Conservation (phyloP, 441 rosid species). For the Populus trichocarpa region DNA sequence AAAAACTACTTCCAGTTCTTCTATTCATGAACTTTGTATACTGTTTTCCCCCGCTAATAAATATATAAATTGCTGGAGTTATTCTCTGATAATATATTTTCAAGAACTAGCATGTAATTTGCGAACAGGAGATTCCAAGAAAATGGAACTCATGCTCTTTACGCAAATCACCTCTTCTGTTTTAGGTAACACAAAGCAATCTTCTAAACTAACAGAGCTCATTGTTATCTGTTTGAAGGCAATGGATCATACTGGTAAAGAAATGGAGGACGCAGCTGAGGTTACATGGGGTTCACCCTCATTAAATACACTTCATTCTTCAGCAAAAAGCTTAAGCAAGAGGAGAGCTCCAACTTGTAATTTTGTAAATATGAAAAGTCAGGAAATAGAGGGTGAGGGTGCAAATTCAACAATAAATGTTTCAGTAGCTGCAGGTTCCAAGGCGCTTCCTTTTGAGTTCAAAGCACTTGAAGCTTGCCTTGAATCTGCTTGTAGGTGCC, state of each 20-base stretch:
- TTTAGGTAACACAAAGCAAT: background rate
- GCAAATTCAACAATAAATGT: background rate
- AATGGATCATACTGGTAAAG: background rate
- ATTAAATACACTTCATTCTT: background rate
- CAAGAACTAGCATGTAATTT: background rate
- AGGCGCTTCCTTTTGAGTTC: conserved; percentile 43
- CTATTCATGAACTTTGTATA: background rate
- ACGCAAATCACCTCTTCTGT: background rate
- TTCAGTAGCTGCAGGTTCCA: conserved; percentile 13
- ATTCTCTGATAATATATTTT: too few species aligned
- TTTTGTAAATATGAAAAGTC: background rate
- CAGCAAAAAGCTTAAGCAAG: background rate
- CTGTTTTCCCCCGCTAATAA: background rate
- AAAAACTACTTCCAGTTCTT: background rate
- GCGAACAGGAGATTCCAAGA: background rate
- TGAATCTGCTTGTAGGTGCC: conserved; percentile 49
- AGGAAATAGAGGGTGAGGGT: background rate
- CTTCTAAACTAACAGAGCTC: background rate
- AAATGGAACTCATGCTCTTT: background rate
- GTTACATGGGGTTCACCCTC: background rate
- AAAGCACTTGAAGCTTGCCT: conserved; percentile 55
- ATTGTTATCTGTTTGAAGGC: background rate
- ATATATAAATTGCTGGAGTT: too few species aligned
- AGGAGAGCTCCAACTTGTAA: background rate
- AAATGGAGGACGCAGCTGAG: background rate